phyloP scores from a whole-genome alignment of 108 stramenopile genomes.

The Hondaea fermentalgiana region DNA sequence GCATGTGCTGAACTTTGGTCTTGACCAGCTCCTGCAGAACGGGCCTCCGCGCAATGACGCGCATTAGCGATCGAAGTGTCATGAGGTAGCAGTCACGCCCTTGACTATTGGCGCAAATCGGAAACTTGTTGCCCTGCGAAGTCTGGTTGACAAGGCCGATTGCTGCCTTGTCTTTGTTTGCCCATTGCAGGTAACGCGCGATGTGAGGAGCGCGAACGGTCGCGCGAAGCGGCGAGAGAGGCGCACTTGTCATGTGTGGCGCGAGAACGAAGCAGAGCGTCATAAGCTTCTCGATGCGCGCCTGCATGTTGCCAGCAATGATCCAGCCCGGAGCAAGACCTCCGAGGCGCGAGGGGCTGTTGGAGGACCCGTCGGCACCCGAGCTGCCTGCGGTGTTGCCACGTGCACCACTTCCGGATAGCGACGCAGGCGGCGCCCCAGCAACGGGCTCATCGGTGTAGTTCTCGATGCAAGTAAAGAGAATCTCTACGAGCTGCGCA shows the following conservation, averaged over 20 bases:
- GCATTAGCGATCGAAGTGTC: neutral
- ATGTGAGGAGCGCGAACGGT: neutral
- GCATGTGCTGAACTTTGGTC: neutral
- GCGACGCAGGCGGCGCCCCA: neutral
- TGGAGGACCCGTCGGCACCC: neutral
- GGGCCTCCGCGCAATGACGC: neutral
- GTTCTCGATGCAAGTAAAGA: neutral
- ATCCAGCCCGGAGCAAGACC: conserved; percentile 13
- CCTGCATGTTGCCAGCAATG: neutral
- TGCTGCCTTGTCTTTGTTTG: neutral
- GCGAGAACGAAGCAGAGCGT: neutral
- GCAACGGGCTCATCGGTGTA: neutral
- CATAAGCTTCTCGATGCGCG: neutral
- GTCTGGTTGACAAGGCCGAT: neutral
- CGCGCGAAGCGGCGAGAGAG: neutral
- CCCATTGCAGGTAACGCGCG: neutral
- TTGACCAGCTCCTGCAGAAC: neutral
- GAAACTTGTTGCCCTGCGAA: neutral
- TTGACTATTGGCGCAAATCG: neutral
- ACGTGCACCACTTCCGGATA: neutral
- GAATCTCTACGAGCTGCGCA: neutral
- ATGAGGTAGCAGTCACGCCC: conserved; percentile 12
- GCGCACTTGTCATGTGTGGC: neutral
- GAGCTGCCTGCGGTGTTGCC: neutral
- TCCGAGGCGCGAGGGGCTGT: neutral